Percentiles rank a stretch among this genome's conserved stretches.
Evolutionary conservation across 1,284 basidiomycete species (phyloP).

Genomic region (Ustilago cynodontis): DNA sequence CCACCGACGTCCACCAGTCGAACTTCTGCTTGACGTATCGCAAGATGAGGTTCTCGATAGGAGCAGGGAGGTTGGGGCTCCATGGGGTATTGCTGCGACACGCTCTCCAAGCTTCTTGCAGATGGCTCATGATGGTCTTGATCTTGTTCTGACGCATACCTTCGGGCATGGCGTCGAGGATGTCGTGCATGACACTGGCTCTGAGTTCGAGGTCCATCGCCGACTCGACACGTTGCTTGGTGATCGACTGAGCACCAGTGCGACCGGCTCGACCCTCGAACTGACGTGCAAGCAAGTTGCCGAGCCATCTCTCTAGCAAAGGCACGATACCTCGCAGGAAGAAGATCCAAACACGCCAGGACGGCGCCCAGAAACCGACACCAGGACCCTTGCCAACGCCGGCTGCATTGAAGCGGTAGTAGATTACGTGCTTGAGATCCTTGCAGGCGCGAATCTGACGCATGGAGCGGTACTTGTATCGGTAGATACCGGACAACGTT

Average conservation of each 20-base stretch:
- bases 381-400: constrained; percentile 99
- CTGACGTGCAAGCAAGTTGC: constrained; percentile 95
- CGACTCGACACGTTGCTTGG: constrained; percentile 98
- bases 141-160: constrained; percentile 98
- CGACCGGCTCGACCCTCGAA: constrained; percentile 92
- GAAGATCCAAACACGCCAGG: constrained; percentile 99
- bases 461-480: constrained; percentile 99
- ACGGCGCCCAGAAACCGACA: constrained; percentile 99
- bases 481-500: constrained; percentile 98
- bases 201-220: constrained; percentile 98
- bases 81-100: constrained; percentile 99
- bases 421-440: constrained; percentile 83
- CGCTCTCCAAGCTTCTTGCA: constrained; percentile 94
- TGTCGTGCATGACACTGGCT: constrained; percentile 99
- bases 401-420: constrained; percentile 99
- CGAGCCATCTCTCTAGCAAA: constrained; percentile 95
- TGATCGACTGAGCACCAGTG: constrained; percentile 84
- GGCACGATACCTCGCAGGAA: constrained; percentile 99
- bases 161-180: constrained; percentile 90
- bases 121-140: constrained; percentile 96
- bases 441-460: constrained; percentile 99
- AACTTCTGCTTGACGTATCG: constrained; percentile 99
- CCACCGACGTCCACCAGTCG: constrained; percentile 97
- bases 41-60: constrained; percentile 98
- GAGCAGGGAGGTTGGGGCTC: constrained; percentile 97